Evolutionary conservation across 192 early-diverging fungal genomes (phyloP).

Genomic region (Phlyctochytrium bullatum): DNA sequence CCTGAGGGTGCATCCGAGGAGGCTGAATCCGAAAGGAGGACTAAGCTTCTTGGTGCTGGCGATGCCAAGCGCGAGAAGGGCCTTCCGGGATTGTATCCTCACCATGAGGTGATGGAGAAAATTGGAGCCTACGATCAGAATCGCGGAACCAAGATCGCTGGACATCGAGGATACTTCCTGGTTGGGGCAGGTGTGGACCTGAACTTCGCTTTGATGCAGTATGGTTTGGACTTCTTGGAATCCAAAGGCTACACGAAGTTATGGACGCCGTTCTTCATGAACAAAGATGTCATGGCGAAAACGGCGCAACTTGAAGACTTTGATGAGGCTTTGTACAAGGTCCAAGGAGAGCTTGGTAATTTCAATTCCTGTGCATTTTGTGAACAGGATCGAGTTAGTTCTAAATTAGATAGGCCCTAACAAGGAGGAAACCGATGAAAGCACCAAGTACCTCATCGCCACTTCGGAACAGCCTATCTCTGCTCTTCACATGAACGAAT

Average conservation of each 20-base stretch:
- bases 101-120: conserved; percentile 92
- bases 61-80: conserved; percentile 47
- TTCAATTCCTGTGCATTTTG: no score
- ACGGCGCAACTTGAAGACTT: conserved; percentile 97
- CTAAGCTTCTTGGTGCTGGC: conserved; percentile 29
- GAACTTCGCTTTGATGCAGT: conserved; percentile 94
- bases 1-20: conserved; percentile 46
- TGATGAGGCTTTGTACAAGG: conserved; percentile 98
- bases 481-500: conserved; percentile 92
- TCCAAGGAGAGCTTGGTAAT: conserved; percentile 41
- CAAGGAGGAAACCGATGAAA: conserved; percentile 55
- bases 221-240: conserved; percentile 89
- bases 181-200: conserved; percentile 93
- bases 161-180: conserved; percentile 99
- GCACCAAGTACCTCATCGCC: conserved; percentile 92
- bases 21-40: conserved; percentile 31
- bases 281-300: conserved; percentile 94
- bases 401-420: conserved; percentile 49
- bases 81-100: conserved; percentile 55
- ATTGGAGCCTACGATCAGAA: conserved; percentile 63
- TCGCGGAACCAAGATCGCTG: conserved; percentile 83
- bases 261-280: conserved; percentile 98
- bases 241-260: conserved; percentile 84
- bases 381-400: no score
- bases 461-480: conserved; percentile 99